Percentiles rank a stretch among this genome's conserved stretches.
Conservation (phyloP, 495 filamentous ascomycete genomes). For the Aspergillus wentii region DNA sequence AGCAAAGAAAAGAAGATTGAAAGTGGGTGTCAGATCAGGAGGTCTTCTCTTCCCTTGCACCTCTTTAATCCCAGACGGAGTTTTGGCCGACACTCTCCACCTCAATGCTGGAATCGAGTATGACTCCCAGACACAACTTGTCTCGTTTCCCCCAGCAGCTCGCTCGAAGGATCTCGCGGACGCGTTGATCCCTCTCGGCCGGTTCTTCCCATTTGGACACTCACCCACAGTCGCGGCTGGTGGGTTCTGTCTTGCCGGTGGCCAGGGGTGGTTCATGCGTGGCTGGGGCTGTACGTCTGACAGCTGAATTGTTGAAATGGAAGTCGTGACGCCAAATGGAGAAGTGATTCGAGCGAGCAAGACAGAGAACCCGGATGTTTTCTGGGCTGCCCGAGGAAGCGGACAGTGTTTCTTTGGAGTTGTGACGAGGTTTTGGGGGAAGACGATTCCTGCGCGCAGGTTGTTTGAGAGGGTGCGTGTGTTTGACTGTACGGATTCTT, state of each 20-base stretch:
- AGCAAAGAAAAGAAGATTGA: too few relatives aligned
- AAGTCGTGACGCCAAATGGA: conserved; percentile 40
- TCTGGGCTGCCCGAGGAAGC: conserved; percentile 31
- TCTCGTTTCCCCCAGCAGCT: not conserved
- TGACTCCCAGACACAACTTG: not conserved
- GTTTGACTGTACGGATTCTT: too few relatives aligned
- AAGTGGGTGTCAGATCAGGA: too few relatives aligned
- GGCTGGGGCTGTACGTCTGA: not conserved
- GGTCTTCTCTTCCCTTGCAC: too few relatives aligned
- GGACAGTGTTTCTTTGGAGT: conserved; percentile 17
- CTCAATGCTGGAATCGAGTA: conserved; percentile 1
- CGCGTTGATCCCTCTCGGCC: not conserved
- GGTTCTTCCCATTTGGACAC: conserved; percentile 2
- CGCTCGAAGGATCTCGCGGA: not conserved
- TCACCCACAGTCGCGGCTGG: not conserved
- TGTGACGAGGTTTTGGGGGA: conserved; percentile 1
- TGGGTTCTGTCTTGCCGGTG: conserved; percentile 1
- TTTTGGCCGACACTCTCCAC: not conserved
- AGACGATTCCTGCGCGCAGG: conserved; percentile 2
- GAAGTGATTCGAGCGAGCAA: conserved; percentile 18
- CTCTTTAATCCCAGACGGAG: too few relatives aligned
- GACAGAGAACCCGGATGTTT: conserved; percentile 24
- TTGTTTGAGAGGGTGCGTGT: too few relatives aligned
- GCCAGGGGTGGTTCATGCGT: conserved; percentile 2
- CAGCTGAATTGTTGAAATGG: not conserved